These are phyloP conservation scores for Nadsonia starkeyi-henricii DNA, from an alignment of 1,139 yeast species.

Conservation along the genomic window DNA sequence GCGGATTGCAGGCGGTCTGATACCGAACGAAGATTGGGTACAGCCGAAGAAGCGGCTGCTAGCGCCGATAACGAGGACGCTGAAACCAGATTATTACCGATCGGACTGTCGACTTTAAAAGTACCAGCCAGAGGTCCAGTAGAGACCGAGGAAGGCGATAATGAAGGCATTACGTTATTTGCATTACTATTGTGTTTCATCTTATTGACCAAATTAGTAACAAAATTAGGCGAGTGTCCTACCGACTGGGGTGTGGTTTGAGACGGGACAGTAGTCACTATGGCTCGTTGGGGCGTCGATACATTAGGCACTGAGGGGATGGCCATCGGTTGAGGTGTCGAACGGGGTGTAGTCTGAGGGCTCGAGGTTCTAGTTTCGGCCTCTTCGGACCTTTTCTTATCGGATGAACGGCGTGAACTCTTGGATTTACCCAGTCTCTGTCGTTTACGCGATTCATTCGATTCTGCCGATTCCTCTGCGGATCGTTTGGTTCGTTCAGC, in stretches of 20 bases:
- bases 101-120: not conserved
- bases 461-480: constrained; percentile 11
- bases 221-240: not conserved
- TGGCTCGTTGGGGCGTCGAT: too few relatives aligned
- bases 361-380: not conserved
- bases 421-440: not conserved
- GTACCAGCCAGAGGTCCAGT: constrained; percentile 2
- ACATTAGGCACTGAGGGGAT: not conserved
- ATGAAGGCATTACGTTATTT: not conserved
- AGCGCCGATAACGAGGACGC: constrained; percentile 10
- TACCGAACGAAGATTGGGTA: constrained; percentile 4
- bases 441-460: not conserved
- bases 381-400: not conserved
- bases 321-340: constrained; percentile 2
- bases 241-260: too few relatives aligned
- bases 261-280: too few relatives aligned
- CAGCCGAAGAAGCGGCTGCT: constrained; percentile 10
- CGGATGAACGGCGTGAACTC: not conserved
- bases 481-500: constrained; percentile 3
- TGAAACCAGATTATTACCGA: not conserved
- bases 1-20: not conserved
- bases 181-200: not conserved
- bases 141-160: constrained; percentile 4
- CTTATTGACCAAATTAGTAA: not conserved
- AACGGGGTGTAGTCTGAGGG: constrained; percentile 1